Conservation (phyloP, 768 basidiomycete species). For the Saitozyma podzolica region DNA sequence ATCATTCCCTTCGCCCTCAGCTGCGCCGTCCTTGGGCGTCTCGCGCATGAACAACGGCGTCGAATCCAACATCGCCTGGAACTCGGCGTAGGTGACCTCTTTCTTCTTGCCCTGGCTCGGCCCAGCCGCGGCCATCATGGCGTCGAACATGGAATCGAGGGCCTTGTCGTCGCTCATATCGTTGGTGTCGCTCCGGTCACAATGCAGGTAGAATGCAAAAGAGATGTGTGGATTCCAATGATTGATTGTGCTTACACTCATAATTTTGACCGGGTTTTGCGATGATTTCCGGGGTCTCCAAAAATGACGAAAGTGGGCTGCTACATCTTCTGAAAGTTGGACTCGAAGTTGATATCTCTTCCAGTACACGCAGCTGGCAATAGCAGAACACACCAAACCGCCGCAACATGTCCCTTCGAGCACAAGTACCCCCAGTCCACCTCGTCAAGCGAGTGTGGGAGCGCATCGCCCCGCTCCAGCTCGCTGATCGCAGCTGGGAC, state of each 20-base stretch:
- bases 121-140: background rate
- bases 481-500: conserved; percentile 85
- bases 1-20: conserved; percentile 65
- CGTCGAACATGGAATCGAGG: conserved; percentile 5
- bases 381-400: no score
- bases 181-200: background rate
- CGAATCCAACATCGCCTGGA: conserved; percentile 58
- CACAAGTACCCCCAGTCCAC: conserved; percentile 26
- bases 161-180: conserved; percentile 4
- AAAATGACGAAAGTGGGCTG: no score
- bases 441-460: conserved; percentile 50
- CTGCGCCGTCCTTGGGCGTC: conserved; percentile 58
- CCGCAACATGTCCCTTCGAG: no score
- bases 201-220: background rate
- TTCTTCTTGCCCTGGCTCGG: conserved; percentile 19
- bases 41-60: conserved; percentile 91
- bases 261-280: no score
- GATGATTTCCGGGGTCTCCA: no score
- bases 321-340: no score
- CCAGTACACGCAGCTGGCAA: no score
- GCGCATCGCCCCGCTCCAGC: conserved; percentile 72
- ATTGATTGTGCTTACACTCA: background rate
- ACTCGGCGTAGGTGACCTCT: conserved; percentile 38
- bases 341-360: no score
- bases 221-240: background rate